Evolutionary conservation across 345 rosid species (phyloP).

Genomic region (Eucalyptus viminalis): DNA sequence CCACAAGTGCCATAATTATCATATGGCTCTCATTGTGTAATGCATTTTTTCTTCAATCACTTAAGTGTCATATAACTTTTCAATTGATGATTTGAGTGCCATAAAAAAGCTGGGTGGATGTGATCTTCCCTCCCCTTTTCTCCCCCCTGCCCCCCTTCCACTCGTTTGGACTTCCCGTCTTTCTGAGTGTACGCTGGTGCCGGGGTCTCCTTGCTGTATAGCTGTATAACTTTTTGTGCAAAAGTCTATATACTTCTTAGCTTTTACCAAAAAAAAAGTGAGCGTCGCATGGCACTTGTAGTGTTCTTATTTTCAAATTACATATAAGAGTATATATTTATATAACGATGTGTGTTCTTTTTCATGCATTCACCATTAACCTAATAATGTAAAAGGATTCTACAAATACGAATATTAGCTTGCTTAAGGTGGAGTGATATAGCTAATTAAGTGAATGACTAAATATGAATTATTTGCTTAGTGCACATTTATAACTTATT

Average conservation of each 20-base stretch:
- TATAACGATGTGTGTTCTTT: not conserved
- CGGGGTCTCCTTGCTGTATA: too few relatives aligned
- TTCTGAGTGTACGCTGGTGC: too few relatives aligned
- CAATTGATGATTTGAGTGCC: not conserved
- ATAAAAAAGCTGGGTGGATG: not conserved
- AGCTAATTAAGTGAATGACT: not conserved
- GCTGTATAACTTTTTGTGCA: too few relatives aligned
- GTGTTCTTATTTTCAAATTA: not conserved
- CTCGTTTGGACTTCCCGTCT: too few relatives aligned
- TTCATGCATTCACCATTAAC: not conserved
- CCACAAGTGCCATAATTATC: not conserved
- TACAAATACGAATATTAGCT: not conserved
- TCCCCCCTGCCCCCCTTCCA: too few relatives aligned
- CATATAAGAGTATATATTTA: not conserved
- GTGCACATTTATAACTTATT: not conserved
- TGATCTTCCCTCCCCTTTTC: too few relatives aligned
- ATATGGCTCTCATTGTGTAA: not conserved
- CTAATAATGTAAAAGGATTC: not conserved
- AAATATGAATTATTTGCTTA: not conserved
- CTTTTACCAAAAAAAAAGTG: not conserved
- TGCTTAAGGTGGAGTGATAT: not conserved
- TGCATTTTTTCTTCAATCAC: not conserved
- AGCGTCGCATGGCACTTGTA: fast-evolving
- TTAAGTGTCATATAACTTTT: not conserved
- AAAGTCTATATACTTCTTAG: too few relatives aligned